Evolutionary conservation across 2,329 filamentous ascomycete genomes (phyloP).

Genomic region (Ciborinia camelliae): DNA sequence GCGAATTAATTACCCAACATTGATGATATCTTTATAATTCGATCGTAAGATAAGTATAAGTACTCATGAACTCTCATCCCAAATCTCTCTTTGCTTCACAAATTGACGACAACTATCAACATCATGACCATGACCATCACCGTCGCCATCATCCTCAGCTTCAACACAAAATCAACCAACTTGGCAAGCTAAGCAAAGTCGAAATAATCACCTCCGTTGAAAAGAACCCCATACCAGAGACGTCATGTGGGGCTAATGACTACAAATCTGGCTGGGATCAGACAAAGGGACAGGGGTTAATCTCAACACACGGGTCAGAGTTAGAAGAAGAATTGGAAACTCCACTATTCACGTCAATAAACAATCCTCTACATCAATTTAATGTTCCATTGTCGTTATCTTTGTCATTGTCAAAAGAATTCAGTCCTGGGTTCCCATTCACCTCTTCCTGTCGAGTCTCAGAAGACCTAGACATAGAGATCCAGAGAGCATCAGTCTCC

Average conservation of each 20-base stretch:
- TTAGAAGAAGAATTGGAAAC: slow-evolving; percentile 1
- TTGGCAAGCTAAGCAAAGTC: slow-evolving; percentile 1
- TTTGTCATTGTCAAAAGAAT: not conserved
- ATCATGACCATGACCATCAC: not conserved
- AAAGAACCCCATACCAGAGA: not conserved
- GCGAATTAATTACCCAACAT: not conserved
- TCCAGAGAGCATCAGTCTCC: not conserved
- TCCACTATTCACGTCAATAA: not conserved
- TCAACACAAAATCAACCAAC: not conserved
- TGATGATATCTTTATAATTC: no score
- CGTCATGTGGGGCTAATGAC: slow-evolving; percentile 6
- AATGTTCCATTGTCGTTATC: not conserved
- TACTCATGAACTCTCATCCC: slow-evolving; percentile 10
- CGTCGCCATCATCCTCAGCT: not conserved
- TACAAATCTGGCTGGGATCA: not conserved
- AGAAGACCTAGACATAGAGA: not conserved
- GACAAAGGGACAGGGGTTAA: slow-evolving; percentile 16
- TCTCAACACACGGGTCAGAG: not conserved
- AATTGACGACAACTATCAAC: not conserved
- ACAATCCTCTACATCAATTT: not conserved
- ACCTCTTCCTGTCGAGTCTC: not conserved
- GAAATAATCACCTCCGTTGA: not conserved
- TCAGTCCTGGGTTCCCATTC: not conserved
- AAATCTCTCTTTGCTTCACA: not conserved
- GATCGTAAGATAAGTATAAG: not conserved